Evolutionary conservation across 306 rosid genomes (phyloP).

Genomic region (Luffa acutangula): DNA sequence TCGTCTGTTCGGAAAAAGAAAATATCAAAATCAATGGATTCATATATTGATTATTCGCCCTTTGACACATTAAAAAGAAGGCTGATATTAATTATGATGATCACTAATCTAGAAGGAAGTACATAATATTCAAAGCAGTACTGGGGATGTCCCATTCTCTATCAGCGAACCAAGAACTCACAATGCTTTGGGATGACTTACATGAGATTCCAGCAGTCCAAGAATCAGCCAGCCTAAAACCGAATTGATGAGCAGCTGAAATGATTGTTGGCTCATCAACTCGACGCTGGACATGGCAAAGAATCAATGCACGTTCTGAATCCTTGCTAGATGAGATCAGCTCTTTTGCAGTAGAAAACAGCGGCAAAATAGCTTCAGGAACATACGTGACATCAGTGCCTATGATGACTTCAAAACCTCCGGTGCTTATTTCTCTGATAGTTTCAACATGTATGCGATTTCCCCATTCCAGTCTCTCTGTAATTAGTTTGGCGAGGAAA

Average conservation of each 20-base stretch:
- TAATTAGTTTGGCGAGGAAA: slow-evolving; percentile 29
- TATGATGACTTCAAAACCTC: slow-evolving; percentile 64
- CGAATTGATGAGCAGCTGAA: slow-evolving; percentile 44
- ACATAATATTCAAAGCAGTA: slow-evolving; percentile 53
- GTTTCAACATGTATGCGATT: slow-evolving; percentile 49
- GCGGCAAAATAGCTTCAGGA: slow-evolving; percentile 63
- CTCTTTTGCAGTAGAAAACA: slow-evolving; percentile 71
- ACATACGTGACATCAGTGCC: slow-evolving; percentile 87
- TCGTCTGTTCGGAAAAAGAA: background rate
- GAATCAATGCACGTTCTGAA: slow-evolving; percentile 30
- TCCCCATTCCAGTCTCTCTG: slow-evolving; percentile 63
- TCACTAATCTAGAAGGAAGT: slow-evolving; percentile 35
- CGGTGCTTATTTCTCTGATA: slow-evolving; percentile 32
- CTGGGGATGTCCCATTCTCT: slow-evolving; percentile 38
- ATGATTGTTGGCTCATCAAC: slow-evolving; percentile 71
- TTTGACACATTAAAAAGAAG: background rate
- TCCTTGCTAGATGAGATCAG: slow-evolving; percentile 32
- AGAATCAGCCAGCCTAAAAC: slow-evolving; percentile 57
- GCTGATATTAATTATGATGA: background rate
- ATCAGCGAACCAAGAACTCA: slow-evolving; percentile 48
- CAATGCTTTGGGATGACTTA: slow-evolving; percentile 21
- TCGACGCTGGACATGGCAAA: slow-evolving; percentile 68
- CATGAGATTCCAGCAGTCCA: slow-evolving; percentile 40
- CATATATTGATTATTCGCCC: background rate
- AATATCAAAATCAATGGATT: background rate